Conservation (phyloP, 306 rosid species). For the Quercus cerris region DNA sequence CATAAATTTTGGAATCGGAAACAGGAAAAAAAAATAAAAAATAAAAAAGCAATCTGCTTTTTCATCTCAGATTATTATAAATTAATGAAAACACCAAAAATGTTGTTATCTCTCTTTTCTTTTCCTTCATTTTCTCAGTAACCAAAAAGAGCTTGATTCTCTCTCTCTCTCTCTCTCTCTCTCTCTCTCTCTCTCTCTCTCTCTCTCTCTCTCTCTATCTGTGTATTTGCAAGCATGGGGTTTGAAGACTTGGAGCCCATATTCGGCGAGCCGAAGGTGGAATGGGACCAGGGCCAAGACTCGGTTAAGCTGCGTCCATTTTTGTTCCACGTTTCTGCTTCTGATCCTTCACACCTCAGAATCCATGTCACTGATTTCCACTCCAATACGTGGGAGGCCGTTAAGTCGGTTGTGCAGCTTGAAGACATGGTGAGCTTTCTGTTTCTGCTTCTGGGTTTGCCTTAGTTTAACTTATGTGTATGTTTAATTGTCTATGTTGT, state of each 20-base stretch:
- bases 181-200: too few species aligned
- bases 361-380: constrained; percentile 69
- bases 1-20: not conserved
- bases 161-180: too few species aligned
- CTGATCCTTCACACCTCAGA: constrained; percentile 49
- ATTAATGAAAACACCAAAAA: not conserved
- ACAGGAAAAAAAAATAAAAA: not conserved
- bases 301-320: constrained; percentile 32
- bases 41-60: not conserved
- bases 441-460: not conserved
- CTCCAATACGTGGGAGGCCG: constrained; percentile 64
- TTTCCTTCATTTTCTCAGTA: not conserved
- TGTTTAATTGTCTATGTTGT: not conserved
- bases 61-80: not conserved
- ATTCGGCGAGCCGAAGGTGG: constrained; percentile 61
- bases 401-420: constrained; percentile 53
- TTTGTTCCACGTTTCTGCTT: constrained; percentile 52
- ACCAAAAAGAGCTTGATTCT: not conserved
- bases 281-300: constrained; percentile 19
- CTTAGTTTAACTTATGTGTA: not conserved
- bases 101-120: not conserved
- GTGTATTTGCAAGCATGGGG: constrained; percentile 33
- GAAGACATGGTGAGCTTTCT: constrained; percentile 67
- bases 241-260: constrained; percentile 59
- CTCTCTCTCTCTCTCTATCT: not conserved